Evolutionary conservation across 2,329 filamentous ascomycete species (phyloP), one percentile per base, ranked within the genome.

Genomic region (Alternaria infectoria): DNA sequence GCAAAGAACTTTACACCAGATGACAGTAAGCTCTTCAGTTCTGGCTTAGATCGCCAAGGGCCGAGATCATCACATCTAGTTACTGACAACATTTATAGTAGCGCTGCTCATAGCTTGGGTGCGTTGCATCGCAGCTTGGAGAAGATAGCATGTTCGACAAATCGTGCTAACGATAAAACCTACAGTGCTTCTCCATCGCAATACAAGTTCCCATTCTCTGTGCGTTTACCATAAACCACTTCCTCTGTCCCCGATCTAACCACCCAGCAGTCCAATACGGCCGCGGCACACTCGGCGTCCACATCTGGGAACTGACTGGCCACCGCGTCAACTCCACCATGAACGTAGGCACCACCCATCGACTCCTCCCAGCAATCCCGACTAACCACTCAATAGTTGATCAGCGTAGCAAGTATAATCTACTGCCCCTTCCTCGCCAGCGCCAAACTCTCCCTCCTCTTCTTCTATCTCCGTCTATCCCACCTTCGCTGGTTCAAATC

Each of bases 1-100:
- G 67, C 66, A 5, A 66, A 66, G 15, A 65, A 58, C 4, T 60
- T 77, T 13, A 61, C 67, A 15, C n/a, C 69, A n/a, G 74, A 77
- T 49, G 74, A 77, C 64, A 62, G 74, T 75, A 55, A 26, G 32
- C 8, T 36, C 30, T 7, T 15, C 6, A 1, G 12, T 6, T 30
- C 28, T 30, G 26, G 10, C 11, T 10, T 5, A 28, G 10, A 28
- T 28, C 10, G 26, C 11, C 10, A 28, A 5, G 12, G 4, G 5
- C 11, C 2, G 12, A 4, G 5, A 28, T 11, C 10, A 11, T 11
- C 5, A 12, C 5, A 5, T 28, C 4, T 10, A 28, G 5, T 28
- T 5, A 5, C 26, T 28, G 10, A 28, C 56, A 13, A n/a, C n/a
- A 2, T 17, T 8, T 23, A 40, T 26, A 67, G 65, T 56, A 54